Base-by-base conservation (phyloP, 768 basidiomycete genomes). In the Lactarius hengduanensis region DNA sequence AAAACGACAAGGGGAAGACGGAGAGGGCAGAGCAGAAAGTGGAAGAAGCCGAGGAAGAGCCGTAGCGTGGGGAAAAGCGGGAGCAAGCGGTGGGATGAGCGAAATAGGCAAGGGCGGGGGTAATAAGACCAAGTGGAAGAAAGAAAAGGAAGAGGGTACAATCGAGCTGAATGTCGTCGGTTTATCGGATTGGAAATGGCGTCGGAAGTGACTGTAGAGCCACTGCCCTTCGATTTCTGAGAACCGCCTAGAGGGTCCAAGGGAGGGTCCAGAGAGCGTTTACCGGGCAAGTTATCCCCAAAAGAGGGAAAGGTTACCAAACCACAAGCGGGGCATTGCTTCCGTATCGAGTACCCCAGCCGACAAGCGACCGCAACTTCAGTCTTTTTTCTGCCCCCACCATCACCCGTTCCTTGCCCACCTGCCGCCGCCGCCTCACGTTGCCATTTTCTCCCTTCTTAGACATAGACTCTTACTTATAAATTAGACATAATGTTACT, bases 401-500 rank as follows among this genome's bases (percentile, higher is more conserved):
- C 64, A 71, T 71, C 70, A 71, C 70, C 67, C 71, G 59, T 64
- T 64, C 62, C 61, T 56, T 57, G 62, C 40, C 41, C 59, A 68
- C 57, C 59, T 63, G 56, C 66, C 59, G 61, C 66, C 62, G 66
- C 62, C 57, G 57, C 66, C 60, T 69, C 20, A 58, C 61, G 47
- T 59, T 71, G 38, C 62, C 67, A 56, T 63, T 60, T 64, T 58
- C 59, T 64, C 56, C 65, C 57, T 60, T 60, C 55, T 66, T 66
- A 62, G 47, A 64, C 53, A 63, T 54, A 62, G 28, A 61, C 16
- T 53, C 32, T 32, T 67, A 55, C 63, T 32, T 71, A 70, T 67
- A 70, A 63, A 69, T 64, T 65, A 60, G 3, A 66, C 61, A 71
- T 68, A 67, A 72, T 72, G 71, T 47, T 67, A 28, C 66, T 71